Percentiles rank a stretch among this genome's conserved stretches.
Evolutionary conservation across 176 grass and related monocot species (phyloP).

Genomic region (Zizania latifolia): DNA sequence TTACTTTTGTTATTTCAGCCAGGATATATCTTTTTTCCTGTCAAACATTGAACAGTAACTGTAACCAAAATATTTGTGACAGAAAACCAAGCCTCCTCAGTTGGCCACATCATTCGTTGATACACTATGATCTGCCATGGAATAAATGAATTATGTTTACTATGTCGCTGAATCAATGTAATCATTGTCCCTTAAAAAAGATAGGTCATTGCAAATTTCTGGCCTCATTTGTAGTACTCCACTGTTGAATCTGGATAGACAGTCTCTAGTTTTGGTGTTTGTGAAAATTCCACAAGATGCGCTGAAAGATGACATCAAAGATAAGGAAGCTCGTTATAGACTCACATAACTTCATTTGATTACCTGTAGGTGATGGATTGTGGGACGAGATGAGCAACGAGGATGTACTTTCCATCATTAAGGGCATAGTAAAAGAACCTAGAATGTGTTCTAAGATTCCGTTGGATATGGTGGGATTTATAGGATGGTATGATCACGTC

Average conservation of each 20-base stretch:
- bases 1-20: neutral
- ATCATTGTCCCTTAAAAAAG: neutral
- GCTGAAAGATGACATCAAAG: neutral
- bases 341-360: conserved; percentile 3
- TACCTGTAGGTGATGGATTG: conserved; percentile 67
- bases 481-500: too few relatives aligned
- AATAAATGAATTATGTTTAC: too few relatives aligned
- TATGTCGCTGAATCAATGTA: neutral
- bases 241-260: neutral
- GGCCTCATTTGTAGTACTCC: neutral
- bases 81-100: too few relatives aligned
- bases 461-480: too few relatives aligned
- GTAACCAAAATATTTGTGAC: too few relatives aligned
- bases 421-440: conserved; percentile 90
- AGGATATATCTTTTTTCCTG: neutral
- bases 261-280: neutral
- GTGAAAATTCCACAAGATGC: neutral
- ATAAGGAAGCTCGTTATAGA: neutral
- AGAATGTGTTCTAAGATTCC: conserved; percentile 89
- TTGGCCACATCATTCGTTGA: too few relatives aligned
- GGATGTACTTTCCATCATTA: conserved; percentile 90
- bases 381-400: conserved; percentile 85
- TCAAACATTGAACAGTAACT: too few relatives aligned
- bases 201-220: neutral
- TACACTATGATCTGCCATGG: too few relatives aligned